Percentiles rank a stretch among this genome's conserved stretches.
Conservation (phyloP, 768 basidiomycete species). For the Asterophora lycoperdoides region DNA sequence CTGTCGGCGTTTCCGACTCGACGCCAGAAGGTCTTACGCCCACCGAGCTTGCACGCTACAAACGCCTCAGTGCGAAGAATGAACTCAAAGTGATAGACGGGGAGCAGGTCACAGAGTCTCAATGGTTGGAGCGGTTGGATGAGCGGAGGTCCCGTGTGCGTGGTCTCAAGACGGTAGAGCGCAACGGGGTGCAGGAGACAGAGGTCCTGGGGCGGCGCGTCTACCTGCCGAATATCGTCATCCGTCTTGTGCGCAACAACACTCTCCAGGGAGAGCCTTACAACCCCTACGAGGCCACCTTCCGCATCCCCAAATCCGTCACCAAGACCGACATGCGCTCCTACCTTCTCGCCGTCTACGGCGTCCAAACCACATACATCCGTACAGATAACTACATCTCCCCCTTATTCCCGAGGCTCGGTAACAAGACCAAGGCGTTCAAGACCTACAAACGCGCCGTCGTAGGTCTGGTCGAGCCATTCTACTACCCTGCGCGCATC, state of each 20-base stretch:
- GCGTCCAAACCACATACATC: slow-evolving; percentile 87
- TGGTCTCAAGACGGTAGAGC: slow-evolving; percentile 47
- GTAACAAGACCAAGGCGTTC: slow-evolving; percentile 31
- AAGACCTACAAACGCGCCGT: slow-evolving; percentile 87
- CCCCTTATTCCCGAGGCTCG: slow-evolving; percentile 35
- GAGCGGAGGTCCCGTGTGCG: slow-evolving; percentile 61
- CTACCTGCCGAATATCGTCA: slow-evolving; percentile 85
- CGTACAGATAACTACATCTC: slow-evolving; percentile 90
- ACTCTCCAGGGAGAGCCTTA: slow-evolving; percentile 75
- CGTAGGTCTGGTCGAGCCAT: slow-evolving; percentile 87
- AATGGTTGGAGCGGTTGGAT: slow-evolving; percentile 59
- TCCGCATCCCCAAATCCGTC: slow-evolving; percentile 83
- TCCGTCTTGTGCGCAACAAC: slow-evolving; percentile 80
- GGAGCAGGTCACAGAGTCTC: slow-evolving; percentile 40
- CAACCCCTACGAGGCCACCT: slow-evolving; percentile 93
- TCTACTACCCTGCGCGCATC: slow-evolving; percentile 82
- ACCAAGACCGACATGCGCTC: slow-evolving; percentile 92
- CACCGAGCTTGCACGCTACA: slow-evolving; percentile 57
- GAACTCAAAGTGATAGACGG: slow-evolving; percentile 36
- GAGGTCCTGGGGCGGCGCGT: slow-evolving; percentile 75
- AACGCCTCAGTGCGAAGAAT: slow-evolving; percentile 52
- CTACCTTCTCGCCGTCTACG: slow-evolving; percentile 81
- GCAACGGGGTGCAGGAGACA: slow-evolving; percentile 34
- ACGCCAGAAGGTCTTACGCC: slow-evolving; percentile 58
- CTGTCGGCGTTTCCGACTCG: slow-evolving; percentile 40